Conservation (phyloP, 2,329 filamentous ascomycete genomes). For the Sporothrix mexicana region DNA sequence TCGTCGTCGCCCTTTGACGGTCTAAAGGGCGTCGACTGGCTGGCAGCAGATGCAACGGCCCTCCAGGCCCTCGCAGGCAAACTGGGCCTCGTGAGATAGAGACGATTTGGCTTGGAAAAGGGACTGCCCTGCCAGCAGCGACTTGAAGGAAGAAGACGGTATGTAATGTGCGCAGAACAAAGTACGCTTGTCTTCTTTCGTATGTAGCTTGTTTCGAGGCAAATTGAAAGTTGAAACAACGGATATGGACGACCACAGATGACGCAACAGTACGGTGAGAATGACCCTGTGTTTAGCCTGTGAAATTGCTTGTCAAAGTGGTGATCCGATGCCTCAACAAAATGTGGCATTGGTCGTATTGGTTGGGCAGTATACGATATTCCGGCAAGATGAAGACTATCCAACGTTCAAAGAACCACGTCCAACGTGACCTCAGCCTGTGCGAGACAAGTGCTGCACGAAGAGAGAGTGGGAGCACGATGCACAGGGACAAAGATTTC, state of each 20-base stretch:
- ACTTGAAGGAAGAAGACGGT: no score
- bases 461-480: not conserved
- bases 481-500: slow-evolving; percentile 4
- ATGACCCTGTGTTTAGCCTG: not conserved
- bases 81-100: slow-evolving; percentile 44
- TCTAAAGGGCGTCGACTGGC: slow-evolving; percentile 64
- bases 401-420: not conserved
- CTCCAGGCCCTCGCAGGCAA: slow-evolving; percentile 52
- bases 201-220: no score
- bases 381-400: slow-evolving; percentile 17
- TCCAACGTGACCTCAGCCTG: not conserved
- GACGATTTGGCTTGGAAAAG: no score
- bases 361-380: not conserved
- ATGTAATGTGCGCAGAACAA: no score
- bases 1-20: slow-evolving; percentile 10
- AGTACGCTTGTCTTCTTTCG: not conserved
- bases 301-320: not conserved
- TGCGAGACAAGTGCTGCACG: not conserved
- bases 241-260: no score
- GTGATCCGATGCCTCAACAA: not conserved
- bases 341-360: not conserved
- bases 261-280: not conserved
- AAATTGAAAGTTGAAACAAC: no score
- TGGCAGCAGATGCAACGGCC: slow-evolving; percentile 55
- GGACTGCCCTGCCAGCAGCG: not conserved